Evolutionary conservation across 208 protist species (phyloP).

Genomic region (Tritrichomonas musculus): DNA sequence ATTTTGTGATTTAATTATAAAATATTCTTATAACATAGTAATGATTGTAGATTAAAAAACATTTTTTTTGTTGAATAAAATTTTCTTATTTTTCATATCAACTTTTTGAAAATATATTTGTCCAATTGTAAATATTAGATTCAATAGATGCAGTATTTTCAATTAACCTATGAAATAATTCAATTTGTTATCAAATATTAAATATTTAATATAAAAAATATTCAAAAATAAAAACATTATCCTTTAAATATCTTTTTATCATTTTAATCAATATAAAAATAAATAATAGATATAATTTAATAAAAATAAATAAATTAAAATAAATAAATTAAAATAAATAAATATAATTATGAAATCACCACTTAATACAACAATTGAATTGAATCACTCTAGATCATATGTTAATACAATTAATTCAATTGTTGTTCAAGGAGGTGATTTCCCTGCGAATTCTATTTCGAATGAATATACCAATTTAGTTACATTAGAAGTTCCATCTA

Average conservation of each 20-base stretch:
- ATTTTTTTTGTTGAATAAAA: neutral
- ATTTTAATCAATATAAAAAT: neutral
- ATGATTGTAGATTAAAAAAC: neutral
- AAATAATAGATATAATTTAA: neutral
- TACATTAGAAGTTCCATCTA: no score
- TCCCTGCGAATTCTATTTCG: no score
- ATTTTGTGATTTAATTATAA: neutral
- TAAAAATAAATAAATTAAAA: neutral
- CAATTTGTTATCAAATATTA: neutral
- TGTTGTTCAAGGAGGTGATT: no score
- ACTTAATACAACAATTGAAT: neutral
- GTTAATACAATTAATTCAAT: no score
- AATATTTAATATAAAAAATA: neutral
- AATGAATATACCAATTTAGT: no score
- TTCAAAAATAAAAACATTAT: neutral
- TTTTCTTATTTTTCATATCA: neutral
- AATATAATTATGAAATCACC: neutral
- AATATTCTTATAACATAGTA: neutral
- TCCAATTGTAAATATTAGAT: neutral
- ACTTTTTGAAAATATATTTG: neutral
- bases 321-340: neutral
- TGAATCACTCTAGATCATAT: neutral
- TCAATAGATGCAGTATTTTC: neutral
- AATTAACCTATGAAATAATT: neutral
- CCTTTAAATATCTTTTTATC: no score